phyloP scores from a whole-genome alignment of 2,329 filamentous ascomycete genomes.

The Curvularia eragrostidis region DNA sequence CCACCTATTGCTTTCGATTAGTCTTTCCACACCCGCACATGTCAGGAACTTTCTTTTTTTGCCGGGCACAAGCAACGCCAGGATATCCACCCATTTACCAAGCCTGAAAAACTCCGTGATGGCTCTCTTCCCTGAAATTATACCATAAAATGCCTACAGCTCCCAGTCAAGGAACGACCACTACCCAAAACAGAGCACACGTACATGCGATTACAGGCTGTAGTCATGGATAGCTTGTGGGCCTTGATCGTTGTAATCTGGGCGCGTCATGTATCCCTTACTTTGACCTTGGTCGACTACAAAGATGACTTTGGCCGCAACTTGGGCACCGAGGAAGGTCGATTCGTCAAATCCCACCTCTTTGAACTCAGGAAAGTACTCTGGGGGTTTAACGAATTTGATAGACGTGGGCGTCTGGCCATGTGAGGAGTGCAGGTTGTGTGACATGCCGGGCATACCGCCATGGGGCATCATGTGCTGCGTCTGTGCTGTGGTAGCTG shows the following conservation, averaged over 20 bases:
- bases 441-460: conserved; percentile 45
- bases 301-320: conserved; percentile 79
- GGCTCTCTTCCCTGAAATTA: conserved; percentile 10
- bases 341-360: conserved; percentile 78
- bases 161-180: not conserved
- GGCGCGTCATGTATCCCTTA: conserved; percentile 73
- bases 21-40: not conserved
- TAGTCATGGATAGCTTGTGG: conserved; percentile 69
- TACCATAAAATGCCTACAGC: conserved; percentile 4
- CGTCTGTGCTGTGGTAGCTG: conserved; percentile 79
- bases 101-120: conserved; percentile 28
- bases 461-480: conserved; percentile 55
- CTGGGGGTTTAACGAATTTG: conserved; percentile 77
- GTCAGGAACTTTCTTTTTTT: conserved; percentile 15
- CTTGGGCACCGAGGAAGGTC: conserved; percentile 84
- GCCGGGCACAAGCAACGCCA: conserved; percentile 15
- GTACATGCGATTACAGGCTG: conserved; percentile 33
- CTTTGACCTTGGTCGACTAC: conserved; percentile 70
- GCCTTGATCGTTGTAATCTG: conserved; percentile 72
- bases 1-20: not conserved
- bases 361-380: conserved; percentile 91
- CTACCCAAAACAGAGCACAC: not conserved
- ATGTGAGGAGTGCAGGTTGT: conserved; percentile 66
- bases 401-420: conserved; percentile 83
- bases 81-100: conserved; percentile 27